Evolutionary conservation across 176 grass and related monocot species (phyloP).

Genomic region (Coix lacrymajobi): DNA sequence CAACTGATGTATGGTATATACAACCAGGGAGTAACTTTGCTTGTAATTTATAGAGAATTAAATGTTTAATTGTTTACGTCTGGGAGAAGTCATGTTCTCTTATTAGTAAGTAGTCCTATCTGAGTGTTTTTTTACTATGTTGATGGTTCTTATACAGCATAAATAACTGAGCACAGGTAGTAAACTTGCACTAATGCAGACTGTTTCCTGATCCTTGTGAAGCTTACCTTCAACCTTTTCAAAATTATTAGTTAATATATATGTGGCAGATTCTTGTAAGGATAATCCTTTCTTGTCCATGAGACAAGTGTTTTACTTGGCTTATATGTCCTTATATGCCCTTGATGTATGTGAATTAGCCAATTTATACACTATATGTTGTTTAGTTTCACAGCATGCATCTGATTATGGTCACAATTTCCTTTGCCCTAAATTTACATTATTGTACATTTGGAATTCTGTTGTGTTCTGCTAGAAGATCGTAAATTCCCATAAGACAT

Average conservation of each 20-base stretch:
- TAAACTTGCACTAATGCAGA: not conserved
- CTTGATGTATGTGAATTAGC: not conserved
- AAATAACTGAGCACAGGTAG: not conserved
- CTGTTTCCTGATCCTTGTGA: not conserved
- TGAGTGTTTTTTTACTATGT: not conserved
- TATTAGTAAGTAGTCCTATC: not conserved
- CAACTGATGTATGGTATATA: not conserved
- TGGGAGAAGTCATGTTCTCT: not conserved
- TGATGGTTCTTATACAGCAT: not conserved
- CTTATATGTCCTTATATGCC: not conserved
- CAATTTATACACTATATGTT: not conserved
- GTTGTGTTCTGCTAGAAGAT: not conserved
- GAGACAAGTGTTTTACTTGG: not conserved
- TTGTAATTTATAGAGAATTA: not conserved
- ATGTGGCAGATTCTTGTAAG: not conserved
- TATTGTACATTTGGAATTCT: not conserved
- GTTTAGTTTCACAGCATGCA: not conserved
- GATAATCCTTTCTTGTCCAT: not conserved
- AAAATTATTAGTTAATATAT: not conserved
- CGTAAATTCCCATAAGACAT: not conserved
- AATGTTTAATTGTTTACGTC: not conserved
- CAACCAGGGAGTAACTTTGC: not conserved
- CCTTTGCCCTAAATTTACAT: not conserved
- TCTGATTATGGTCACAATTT: not conserved
- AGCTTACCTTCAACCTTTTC: not conserved